phyloP scores from a whole-genome alignment of 2,329 filamentous ascomycete species.

The Colletotrichum brevisporum region DNA sequence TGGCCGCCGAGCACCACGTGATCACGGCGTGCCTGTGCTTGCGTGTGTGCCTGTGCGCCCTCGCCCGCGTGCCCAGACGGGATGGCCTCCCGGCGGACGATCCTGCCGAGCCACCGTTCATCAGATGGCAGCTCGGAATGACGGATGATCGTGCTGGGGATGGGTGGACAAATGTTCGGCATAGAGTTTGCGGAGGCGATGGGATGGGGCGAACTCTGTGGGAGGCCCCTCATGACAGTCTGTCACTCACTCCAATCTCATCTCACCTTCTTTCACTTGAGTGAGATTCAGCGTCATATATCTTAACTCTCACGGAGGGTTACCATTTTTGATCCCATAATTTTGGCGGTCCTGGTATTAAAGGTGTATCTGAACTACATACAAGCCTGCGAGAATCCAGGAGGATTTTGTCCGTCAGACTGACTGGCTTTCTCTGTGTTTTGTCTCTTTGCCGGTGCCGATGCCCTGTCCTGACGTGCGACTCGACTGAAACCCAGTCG shows the following conservation, averaged over 20 bases:
- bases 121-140: slow-evolving; percentile 34
- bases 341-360: slow-evolving; percentile 34
- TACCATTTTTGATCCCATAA: neutral
- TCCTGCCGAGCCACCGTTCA: slow-evolving; percentile 14
- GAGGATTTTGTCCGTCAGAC: neutral
- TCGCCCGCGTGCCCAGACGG: slow-evolving; percentile 23
- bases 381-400: slow-evolving; percentile 17
- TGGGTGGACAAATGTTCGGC: neutral
- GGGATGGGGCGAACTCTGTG: slow-evolving; percentile 14
- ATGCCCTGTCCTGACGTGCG: slow-evolving; percentile 9
- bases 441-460: neutral
- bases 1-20: slow-evolving; percentile 25
- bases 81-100: slow-evolving; percentile 8
- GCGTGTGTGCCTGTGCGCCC: too few relatives aligned
- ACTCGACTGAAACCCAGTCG: slow-evolving; percentile 15
- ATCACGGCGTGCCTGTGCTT: neutral
- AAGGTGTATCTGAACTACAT: slow-evolving; percentile 32
- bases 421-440: slow-evolving; percentile 12
- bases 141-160: slow-evolving; percentile 23
- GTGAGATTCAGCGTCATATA: too few relatives aligned
- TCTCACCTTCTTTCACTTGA: neutral
- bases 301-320: too few relatives aligned
- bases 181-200: slow-evolving; percentile 12
- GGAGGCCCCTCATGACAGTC: neutral
- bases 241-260: neutral